Evolutionary conservation across 2,329 filamentous ascomycete genomes (phyloP).

Genomic region (Claviceps paspali): DNA sequence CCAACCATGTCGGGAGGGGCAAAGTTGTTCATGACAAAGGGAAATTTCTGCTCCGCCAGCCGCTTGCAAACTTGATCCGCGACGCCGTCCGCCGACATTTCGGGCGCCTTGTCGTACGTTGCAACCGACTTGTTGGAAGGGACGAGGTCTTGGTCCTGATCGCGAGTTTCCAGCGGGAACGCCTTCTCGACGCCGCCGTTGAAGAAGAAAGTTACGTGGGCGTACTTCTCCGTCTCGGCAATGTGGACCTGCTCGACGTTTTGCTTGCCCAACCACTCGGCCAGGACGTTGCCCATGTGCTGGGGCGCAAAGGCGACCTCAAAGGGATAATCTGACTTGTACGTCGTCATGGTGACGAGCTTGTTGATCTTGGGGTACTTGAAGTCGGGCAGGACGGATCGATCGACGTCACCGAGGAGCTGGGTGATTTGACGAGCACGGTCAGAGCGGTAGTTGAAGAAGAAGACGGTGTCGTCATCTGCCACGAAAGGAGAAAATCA

Average conservation of each 20-base stretch:
- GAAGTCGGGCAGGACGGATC: constrained; percentile 81
- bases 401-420: constrained; percentile 81
- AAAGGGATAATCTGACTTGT: constrained; percentile 92
- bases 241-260: constrained; percentile 85
- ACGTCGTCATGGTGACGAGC: constrained; percentile 93
- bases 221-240: constrained; percentile 98
- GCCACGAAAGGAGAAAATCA: constrained; percentile 2
- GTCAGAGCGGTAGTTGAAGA: constrained; percentile 99
- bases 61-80: constrained; percentile 82
- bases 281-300: constrained; percentile 94
- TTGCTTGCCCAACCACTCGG: constrained; percentile 89
- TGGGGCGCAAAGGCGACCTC: constrained; percentile 86
- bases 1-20: constrained; percentile 98
- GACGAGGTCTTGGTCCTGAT: constrained; percentile 64
- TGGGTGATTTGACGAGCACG: constrained; percentile 94
- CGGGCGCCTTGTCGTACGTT: constrained; percentile 87
- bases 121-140: constrained; percentile 79
- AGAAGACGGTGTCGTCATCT: constrained; percentile 93
- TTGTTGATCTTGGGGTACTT: constrained; percentile 75
- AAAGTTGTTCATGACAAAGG: constrained; percentile 99
- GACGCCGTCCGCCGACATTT: constrained; percentile 88
- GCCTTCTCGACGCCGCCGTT: constrained; percentile 97
- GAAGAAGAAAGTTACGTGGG: constrained; percentile 99
- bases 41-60: constrained; percentile 70
- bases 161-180: constrained; percentile 80